These are phyloP conservation scores for Chrysanthemum lavandulifolium DNA, from an alignment of 129 eudicot genomes.

Conservation along the genomic window DNA sequence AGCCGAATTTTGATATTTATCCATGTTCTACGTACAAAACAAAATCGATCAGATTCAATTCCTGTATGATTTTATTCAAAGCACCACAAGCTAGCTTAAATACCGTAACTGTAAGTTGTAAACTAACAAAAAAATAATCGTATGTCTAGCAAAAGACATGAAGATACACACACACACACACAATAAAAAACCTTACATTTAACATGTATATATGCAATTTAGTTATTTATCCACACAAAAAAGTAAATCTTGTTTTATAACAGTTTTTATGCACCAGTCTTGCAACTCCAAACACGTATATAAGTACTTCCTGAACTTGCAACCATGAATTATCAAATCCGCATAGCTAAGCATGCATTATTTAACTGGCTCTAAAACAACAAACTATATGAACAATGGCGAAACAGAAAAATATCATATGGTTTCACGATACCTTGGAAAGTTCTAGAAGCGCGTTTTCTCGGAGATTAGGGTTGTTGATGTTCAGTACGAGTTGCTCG, in stretches of 20 bases:
- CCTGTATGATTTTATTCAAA: too few species aligned
- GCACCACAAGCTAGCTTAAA: neutral
- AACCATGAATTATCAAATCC: slow-evolving; percentile 5
- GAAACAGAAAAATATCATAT: neutral
- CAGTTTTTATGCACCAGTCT: neutral
- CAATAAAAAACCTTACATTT: neutral
- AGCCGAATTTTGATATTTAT: slow-evolving; percentile 62
- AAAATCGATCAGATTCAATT: neutral
- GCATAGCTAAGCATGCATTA: neutral
- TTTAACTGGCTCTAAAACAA: neutral
- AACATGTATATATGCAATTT: too few species aligned
- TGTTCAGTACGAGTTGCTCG: slow-evolving; percentile 79
- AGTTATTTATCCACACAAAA: neutral
- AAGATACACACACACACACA: neutral
- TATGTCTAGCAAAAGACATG: neutral
- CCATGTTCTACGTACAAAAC: slow-evolving; percentile 46
- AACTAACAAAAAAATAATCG: neutral
- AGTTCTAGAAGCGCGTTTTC: slow-evolving; percentile 91
- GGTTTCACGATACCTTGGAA: slow-evolving; percentile 54
- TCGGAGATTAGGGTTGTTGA: slow-evolving; percentile 74
- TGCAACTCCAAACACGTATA: neutral
- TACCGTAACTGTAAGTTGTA: neutral
- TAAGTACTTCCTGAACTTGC: neutral
- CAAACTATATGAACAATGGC: neutral
- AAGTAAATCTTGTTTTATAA: neutral